These are phyloP conservation scores for Trichoderma sp. DNA, from an alignment of 2,329 filamentous ascomycete species.

Conservation along the genomic window DNA sequence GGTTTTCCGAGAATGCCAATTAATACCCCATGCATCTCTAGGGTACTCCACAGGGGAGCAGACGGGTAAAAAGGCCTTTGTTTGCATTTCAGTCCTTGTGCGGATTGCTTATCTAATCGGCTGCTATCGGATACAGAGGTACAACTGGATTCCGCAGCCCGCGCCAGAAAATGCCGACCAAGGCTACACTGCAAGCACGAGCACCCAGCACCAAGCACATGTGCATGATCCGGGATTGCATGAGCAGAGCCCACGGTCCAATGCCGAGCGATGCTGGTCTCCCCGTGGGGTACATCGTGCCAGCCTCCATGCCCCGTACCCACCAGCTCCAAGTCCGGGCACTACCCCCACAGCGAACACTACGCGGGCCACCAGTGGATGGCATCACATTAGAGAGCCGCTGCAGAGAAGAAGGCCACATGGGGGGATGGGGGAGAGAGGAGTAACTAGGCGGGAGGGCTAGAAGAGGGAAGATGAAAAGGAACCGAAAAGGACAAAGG, in stretches of 20 bases:
- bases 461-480: background rate
- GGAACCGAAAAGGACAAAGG: background rate
- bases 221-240: background rate
- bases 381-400: background rate
- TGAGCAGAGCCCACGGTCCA: background rate
- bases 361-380: background rate
- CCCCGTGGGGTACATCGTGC: conserved; percentile 6
- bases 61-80: background rate
- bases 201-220: background rate
- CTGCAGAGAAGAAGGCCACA: background rate
- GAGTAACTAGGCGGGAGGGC: background rate
- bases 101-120: background rate
- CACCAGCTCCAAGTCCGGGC: conserved; percentile 3
- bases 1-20: background rate
- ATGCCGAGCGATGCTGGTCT: conserved; percentile 8
- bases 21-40: background rate
- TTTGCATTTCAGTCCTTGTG: background rate
- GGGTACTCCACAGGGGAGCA: background rate
- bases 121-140: background rate
- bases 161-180: background rate
- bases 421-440: background rate
- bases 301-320: background rate
- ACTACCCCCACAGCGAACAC: conserved; percentile 2
- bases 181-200: background rate
- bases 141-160: background rate